phyloP scores from a whole-genome alignment of 768 basidiomycete species.

The Termitomyces titanicus region DNA sequence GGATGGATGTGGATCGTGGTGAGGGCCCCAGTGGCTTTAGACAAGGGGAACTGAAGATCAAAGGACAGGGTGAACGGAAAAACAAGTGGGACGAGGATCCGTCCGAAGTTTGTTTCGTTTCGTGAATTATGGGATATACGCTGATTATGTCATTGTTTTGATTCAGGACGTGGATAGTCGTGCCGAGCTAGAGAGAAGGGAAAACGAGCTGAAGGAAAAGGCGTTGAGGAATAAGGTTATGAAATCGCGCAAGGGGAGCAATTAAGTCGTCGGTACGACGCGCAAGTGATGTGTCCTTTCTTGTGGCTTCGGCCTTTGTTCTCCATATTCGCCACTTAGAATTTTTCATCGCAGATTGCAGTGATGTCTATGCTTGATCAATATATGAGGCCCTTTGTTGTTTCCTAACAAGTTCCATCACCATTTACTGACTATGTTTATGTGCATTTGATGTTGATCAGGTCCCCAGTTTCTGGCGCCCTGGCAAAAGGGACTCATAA shows the following conservation, averaged over 20 bases:
- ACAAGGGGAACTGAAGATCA: constrained; percentile 64
- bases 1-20: constrained; percentile 34
- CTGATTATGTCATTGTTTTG: constrained; percentile 2
- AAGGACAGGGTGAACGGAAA: constrained; percentile 62
- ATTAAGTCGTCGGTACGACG: constrained; percentile 6
- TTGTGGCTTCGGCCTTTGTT: constrained; percentile 1
- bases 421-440: not conserved
- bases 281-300: constrained; percentile 13
- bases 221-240: constrained; percentile 81
- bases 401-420: not conserved
- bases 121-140: constrained; percentile 6
- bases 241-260: constrained; percentile 55
- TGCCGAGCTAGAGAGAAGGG: constrained; percentile 59
- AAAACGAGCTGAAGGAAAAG: constrained; percentile 79
- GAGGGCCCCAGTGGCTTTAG: constrained; percentile 15
- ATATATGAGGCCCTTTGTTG: constrained; percentile 4
- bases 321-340: constrained; percentile 14
- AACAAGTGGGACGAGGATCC: constrained; percentile 49
- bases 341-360: constrained; percentile 12
- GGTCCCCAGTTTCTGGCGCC: not conserved
- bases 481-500: not conserved
- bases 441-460: constrained; percentile 4
- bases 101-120: constrained; percentile 19
- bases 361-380: constrained; percentile 7
- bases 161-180: constrained; percentile 20